Base-by-base conservation (phyloP, 208 protist species). In the Lotmaria passim region DNA sequence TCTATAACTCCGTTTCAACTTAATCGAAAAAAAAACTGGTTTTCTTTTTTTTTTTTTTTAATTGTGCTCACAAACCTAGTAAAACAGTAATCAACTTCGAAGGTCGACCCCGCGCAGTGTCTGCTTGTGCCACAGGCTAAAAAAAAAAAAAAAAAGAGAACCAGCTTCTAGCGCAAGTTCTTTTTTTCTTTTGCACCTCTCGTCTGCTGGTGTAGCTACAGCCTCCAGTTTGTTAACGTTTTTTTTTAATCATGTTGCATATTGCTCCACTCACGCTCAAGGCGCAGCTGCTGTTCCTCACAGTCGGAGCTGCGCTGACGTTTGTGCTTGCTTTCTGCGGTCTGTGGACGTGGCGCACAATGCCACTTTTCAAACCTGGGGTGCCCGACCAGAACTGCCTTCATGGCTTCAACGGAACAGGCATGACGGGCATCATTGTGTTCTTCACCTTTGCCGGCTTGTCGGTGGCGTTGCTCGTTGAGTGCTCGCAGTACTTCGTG, bases 281-380 rank as follows among this genome's bases (percentile, higher is more conserved):
- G 58, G 56, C 68, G 39, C 58, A 64, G 56, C 55, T 73, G 58
- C 33, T 36, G 41, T 73, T 66, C 50, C 44, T 66, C n/a, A 41
- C 39, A 15, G 44, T 15, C 15, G 68, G 34, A 15, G 48, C 68
- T 10, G 47, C 30, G 41, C 1, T 58, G 34, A 31, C 56, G 15
- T 6, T 58, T 17, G 39, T 23, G 7, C 28, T 73, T 14, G 34
- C 57, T 0, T 11, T 73, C 1, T 17, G 30, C 43, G 66, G 66
- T 7, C 39, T 52, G 7, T 43, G 24, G 23, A 34, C 38, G 44
- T 72, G 66, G 66, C 46, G 21, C 15, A 34, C 56, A 8, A 47
- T 47, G 21, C 53, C 24, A 5, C 33, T 56, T 24, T 72, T 57
- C 23, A 43, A 64, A 19, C 44, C 28, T 2, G 33, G 31, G 7